Base-by-base conservation (phyloP, 345 rosid genomes). In the Citrus maxima region DNA sequence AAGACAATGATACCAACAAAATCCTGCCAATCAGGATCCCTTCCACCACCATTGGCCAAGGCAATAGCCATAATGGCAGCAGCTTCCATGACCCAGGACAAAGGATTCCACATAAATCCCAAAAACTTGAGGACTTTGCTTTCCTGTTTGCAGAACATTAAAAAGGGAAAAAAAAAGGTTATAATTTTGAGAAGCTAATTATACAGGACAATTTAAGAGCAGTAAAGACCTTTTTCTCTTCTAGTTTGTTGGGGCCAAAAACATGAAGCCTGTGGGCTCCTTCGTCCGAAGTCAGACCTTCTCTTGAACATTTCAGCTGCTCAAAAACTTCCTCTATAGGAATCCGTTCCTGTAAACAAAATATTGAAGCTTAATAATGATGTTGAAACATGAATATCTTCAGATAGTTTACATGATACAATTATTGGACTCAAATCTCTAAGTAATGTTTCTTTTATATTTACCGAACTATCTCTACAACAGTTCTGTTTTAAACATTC, bases 31-130 rank as follows among this genome's bases (percentile, higher is more conserved):
- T 95, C 98, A 2, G 98, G 98, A 81, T 98, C 95, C 79, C 78
- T 84, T 78, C 93, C 93, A 51, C 38, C 84, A 35, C 97, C 97
- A 79, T 95, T 93, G 22, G 95, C 98, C 88, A 95, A 54, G 51
- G 81, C 91, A 28, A 95, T 93, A 71, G 98, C 97, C 97, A 95
- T 89, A 32, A 95, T 6, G 40, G 98, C 98, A 54, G 98, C 98
- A 66, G 89, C 91, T 78, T 95, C 98, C 98, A 95, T 95, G 86
- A 95, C 98, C 98, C 98, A 95, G 21, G 98, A 95, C 82, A 95
- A 80, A 18, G 98, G 98, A 73, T 95, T 95, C 98, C 98, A 95
- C 98, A 95, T 95, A 78, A 95, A 95, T 22, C 98, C 98, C 82
- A 95, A 75, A 79, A 95, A 95, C 87, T 95, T 95, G 73, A 93